These are phyloP conservation scores for Erodium texanum DNA, from an alignment of 441 rosid species.

Conservation along the genomic window DNA sequence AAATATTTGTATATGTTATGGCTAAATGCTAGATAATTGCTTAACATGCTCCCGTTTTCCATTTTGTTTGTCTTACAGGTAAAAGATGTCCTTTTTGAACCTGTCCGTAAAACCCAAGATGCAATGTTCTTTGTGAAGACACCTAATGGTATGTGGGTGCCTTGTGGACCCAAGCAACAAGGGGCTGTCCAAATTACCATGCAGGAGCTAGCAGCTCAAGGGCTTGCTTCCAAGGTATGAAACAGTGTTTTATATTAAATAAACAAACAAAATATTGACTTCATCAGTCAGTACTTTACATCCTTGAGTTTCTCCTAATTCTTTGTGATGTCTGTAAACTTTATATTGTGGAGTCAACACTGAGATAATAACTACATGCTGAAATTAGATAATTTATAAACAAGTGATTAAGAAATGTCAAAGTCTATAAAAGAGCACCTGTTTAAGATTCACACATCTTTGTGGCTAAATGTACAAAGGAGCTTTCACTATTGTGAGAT, in stretches of 20 bases:
- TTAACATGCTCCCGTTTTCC: background rate
- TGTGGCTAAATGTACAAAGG: background rate
- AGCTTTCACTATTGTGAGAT: too few relatives aligned
- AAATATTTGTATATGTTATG: background rate
- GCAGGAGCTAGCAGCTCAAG: constrained; percentile 86
- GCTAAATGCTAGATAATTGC: background rate
- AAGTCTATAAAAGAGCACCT: background rate
- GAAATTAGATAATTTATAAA: background rate
- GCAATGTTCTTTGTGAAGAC: constrained; percentile 82
- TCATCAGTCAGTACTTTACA: background rate
- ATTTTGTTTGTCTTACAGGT: constrained; percentile 40
- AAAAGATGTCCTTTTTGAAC: constrained; percentile 93
- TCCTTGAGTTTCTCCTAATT: background rate
- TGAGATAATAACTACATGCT: background rate
- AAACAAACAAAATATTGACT: too few relatives aligned
- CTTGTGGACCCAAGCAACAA: constrained; percentile 90
- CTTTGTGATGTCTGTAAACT: background rate
- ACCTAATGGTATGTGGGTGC: constrained; percentile 68
- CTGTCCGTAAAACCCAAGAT: constrained; percentile 97
- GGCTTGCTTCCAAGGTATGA: constrained; percentile 65
- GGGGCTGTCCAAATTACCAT: constrained; percentile 78
- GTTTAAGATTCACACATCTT: background rate
- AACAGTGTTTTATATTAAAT: background rate
- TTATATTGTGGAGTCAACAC: background rate
- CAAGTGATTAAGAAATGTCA: background rate